Conservation (phyloP, 257 asterid species). For the Fraxinus quadrangulata region DNA sequence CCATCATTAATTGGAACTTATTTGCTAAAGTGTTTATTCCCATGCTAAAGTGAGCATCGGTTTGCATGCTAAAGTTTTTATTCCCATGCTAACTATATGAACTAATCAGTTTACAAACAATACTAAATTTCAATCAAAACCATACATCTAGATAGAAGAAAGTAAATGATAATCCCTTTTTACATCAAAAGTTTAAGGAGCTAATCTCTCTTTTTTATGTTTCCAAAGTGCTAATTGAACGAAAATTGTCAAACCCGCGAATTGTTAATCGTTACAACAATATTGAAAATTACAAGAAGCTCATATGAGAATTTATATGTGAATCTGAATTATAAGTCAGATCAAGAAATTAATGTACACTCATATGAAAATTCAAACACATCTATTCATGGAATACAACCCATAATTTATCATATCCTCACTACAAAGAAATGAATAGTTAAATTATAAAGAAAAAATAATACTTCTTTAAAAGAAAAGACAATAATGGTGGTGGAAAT, state of each 20-base stretch:
- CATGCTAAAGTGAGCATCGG: not conserved
- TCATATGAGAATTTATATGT: not conserved
- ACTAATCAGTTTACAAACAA: not conserved
- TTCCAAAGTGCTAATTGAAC: not conserved
- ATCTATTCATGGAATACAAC: not conserved
- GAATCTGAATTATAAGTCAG: not conserved
- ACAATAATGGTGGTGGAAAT: not conserved
- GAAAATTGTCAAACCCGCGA: not conserved
- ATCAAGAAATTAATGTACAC: not conserved
- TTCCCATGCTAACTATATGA: not conserved
- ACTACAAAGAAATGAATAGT: too few species aligned
- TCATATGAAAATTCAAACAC: not conserved
- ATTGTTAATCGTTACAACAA: not conserved
- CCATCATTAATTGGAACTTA: not conserved
- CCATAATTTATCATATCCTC: not conserved
- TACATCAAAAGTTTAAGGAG: not conserved
- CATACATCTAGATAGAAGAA: not conserved
- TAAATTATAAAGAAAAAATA: not conserved
- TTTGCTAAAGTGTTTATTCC: not conserved
- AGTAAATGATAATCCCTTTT: not conserved
- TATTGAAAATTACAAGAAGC: not conserved
- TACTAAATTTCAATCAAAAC: not conserved
- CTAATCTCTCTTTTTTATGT: not conserved
- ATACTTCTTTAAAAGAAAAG: not conserved
- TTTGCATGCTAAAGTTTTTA: not conserved